These are phyloP conservation scores for Aquilaria malaccensis DNA, from an alignment of 345 rosid species.

Conservation along the genomic window DNA sequence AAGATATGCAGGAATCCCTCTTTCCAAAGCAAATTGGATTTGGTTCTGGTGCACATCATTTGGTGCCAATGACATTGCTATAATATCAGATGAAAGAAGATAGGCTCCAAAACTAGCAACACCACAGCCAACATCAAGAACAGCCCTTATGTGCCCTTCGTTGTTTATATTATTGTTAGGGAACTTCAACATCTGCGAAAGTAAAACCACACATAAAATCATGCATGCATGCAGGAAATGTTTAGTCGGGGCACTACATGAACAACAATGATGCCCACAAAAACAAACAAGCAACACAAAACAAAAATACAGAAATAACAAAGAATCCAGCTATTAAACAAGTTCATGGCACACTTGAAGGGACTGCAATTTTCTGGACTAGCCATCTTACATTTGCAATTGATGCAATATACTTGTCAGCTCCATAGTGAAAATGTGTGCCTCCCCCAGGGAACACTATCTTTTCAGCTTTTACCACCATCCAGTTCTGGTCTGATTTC, in stretches of 20 bases:
- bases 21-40: slow-evolving; percentile 96
- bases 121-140: slow-evolving; percentile 98
- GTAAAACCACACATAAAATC: slow-evolving; percentile 10
- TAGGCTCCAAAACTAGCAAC: slow-evolving; percentile 99
- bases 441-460: slow-evolving; percentile 97
- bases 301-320: not conserved
- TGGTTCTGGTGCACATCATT: slow-evolving; percentile 99
- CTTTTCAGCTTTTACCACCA: slow-evolving; percentile 97
- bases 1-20: slow-evolving; percentile 99
- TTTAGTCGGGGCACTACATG: not conserved
- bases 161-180: slow-evolving; percentile 59
- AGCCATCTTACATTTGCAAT: slow-evolving; percentile 75
- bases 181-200: slow-evolving; percentile 91
- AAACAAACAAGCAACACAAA: slow-evolving; percentile 5
- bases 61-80: slow-evolving; percentile 92
- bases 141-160: slow-evolving; percentile 75
- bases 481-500: slow-evolving; percentile 99
- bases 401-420: slow-evolving; percentile 90
- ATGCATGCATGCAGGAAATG: slow-evolving; percentile 8
- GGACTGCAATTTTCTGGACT: not conserved
- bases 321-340: not conserved
- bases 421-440: slow-evolving; percentile 98
- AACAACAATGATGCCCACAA: not conserved
- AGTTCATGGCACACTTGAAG: not conserved
- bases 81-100: slow-evolving; percentile 76